These are phyloP conservation scores for Tricholoma saponaceum DNA, from an alignment of 768 basidiomycete genomes.

Conservation along the genomic window DNA sequence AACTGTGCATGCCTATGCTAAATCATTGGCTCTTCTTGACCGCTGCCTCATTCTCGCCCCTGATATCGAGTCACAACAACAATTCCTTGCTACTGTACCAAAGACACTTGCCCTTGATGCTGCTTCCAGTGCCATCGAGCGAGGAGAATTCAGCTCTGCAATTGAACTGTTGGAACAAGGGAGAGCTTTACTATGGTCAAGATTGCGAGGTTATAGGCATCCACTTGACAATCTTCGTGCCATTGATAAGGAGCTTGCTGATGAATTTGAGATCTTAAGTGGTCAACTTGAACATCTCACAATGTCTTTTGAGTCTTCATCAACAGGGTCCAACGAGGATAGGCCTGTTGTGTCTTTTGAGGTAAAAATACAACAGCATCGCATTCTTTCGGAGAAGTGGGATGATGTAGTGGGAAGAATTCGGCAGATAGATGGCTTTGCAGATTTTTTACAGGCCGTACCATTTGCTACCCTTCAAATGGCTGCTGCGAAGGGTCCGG, in stretches of 20 bases:
- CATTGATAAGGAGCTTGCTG: slow-evolving; percentile 15
- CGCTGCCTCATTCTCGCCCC: not conserved
- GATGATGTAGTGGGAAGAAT: slow-evolving; percentile 8
- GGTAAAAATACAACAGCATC: slow-evolving; percentile 12
- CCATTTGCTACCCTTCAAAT: slow-evolving; percentile 15
- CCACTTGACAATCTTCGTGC: slow-evolving; percentile 19
- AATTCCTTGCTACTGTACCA: slow-evolving; percentile 4
- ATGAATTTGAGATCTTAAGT: slow-evolving; percentile 20
- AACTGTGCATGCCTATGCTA: no score
- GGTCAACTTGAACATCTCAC: slow-evolving; percentile 5
- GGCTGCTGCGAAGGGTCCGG: slow-evolving; percentile 16
- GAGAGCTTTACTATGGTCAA: no score
- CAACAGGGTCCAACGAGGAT: not conserved
- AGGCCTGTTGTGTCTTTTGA: slow-evolving; percentile 5
- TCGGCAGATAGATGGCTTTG: slow-evolving; percentile 12
- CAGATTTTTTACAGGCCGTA: slow-evolving; percentile 17
- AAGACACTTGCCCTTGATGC: slow-evolving; percentile 2
- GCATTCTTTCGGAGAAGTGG: no score
- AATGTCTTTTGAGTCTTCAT: not conserved
- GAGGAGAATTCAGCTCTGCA: not conserved
- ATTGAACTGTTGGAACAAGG: slow-evolving; percentile 16
- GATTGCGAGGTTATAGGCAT: no score
- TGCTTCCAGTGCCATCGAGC: no score
- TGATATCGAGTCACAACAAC: slow-evolving; percentile 3
- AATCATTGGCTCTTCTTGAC: slow-evolving; percentile 1